phyloP scores from a whole-genome alignment of 306 rosid species.

The Crotalaria pallida region DNA sequence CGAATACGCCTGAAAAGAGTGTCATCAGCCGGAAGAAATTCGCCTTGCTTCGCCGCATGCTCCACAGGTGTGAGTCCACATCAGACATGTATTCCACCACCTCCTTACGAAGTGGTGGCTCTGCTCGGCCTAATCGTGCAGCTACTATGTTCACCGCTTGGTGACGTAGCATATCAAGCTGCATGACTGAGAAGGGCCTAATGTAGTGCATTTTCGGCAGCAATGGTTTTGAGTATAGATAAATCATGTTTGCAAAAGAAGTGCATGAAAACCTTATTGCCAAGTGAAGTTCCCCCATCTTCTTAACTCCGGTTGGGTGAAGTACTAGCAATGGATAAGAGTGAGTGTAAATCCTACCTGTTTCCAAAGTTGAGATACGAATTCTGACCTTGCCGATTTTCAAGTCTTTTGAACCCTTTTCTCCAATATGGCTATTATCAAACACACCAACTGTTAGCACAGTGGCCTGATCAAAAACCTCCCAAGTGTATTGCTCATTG shows the following conservation, averaged over 20 bases:
- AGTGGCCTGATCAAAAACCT: constrained; percentile 44
- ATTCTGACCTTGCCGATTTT: constrained; percentile 51
- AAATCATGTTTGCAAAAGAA: constrained; percentile 37
- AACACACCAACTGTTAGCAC: constrained; percentile 46
- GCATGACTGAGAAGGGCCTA: constrained; percentile 36
- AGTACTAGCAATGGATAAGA: constrained; percentile 41
- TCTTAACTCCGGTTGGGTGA: constrained; percentile 40
- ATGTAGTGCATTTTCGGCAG: constrained; percentile 42
- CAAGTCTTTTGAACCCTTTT: constrained; percentile 30
- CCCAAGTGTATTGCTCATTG: constrained; percentile 54
- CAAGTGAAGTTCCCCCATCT: constrained; percentile 42
- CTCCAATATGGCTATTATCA: constrained; percentile 40
- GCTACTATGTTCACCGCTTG: constrained; percentile 44
- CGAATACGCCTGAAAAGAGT: constrained; percentile 35
- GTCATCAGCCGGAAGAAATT: constrained; percentile 38
- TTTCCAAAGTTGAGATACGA: constrained; percentile 40
- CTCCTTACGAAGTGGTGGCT: constrained; percentile 44
- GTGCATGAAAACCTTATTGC: constrained; percentile 45
- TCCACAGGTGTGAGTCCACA: constrained; percentile 44
- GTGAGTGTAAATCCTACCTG: constrained; percentile 41
- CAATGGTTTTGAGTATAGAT: constrained; percentile 35
- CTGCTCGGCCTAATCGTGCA: constrained; percentile 31
- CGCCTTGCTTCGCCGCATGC: constrained; percentile 41
- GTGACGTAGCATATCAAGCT: constrained; percentile 39
- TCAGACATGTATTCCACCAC: constrained; percentile 45